These are phyloP conservation scores for Dipodascopsis tothii DNA, from an alignment of 805 yeast species.

Conservation along the genomic window DNA sequence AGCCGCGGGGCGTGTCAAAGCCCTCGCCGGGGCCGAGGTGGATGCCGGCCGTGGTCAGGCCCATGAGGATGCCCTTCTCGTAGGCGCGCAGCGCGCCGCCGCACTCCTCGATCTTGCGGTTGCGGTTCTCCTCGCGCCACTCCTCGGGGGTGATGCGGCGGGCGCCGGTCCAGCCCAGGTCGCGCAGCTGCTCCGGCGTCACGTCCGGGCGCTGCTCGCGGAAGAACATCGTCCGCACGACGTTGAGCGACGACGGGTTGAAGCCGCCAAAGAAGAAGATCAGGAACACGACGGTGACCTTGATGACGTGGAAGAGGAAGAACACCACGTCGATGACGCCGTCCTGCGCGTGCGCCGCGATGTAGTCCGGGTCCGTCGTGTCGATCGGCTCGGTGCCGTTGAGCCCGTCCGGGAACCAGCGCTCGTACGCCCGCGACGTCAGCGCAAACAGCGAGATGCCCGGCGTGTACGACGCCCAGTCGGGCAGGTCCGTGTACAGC, in stretches of 20 bases:
- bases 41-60: conserved; percentile 51
- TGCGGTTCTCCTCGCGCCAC: conserved; percentile 63
- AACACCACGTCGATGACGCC: conserved; percentile 36
- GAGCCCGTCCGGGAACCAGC: conserved; percentile 34
- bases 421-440: conserved; percentile 33
- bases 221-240: conserved; percentile 12
- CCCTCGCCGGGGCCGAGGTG: conserved; percentile 76
- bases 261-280: conserved; percentile 61
- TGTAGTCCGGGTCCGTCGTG: conserved; percentile 39
- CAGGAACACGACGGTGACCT: conserved; percentile 48
- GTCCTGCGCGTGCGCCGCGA: conserved; percentile 26
- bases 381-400: conserved; percentile 32
- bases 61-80: conserved; percentile 59
- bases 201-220: conserved; percentile 27
- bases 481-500: conserved; percentile 93
- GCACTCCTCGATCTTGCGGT: conserved; percentile 58
- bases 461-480: conserved; percentile 81
- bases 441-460: conserved; percentile 73
- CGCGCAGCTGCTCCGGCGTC: conserved; percentile 49
- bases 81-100: conserved; percentile 67
- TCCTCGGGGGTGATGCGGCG: conserved; percentile 63
- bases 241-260: conserved; percentile 56
- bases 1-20: conserved; percentile 33
- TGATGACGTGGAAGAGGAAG: conserved; percentile 64
- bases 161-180: conserved; percentile 93